phyloP scores from a whole-genome alignment of 345 rosid species.

The Lepidium sativum region DNA sequence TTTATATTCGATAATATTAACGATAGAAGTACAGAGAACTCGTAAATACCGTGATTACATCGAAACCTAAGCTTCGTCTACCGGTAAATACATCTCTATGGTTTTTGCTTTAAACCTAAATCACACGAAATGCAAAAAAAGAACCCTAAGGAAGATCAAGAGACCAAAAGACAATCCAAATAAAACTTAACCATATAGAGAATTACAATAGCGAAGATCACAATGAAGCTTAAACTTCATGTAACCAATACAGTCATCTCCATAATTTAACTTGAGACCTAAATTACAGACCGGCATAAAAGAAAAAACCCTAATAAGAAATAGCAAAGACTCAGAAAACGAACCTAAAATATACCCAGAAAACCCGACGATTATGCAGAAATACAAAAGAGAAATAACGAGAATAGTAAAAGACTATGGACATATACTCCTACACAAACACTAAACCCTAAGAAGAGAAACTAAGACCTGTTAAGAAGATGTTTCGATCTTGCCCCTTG shows the following conservation, averaged over 20 bases:
- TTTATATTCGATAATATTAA: not conserved
- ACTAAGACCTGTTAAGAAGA: conserved; percentile 30
- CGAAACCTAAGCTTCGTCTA: conserved; percentile 7
- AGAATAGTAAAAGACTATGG: not conserved
- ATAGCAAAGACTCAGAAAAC: not conserved
- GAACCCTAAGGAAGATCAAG: no score
- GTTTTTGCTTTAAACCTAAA: not conserved
- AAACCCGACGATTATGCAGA: not conserved
- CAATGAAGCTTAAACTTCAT: no score
- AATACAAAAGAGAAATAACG: not conserved
- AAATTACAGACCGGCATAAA: not conserved
- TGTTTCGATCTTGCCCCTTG: conserved; percentile 50
- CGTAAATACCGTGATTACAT: conserved; percentile 3
- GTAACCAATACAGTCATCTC: no score
- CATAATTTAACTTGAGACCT: no score
- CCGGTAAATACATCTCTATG: not conserved
- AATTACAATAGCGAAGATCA: no score
- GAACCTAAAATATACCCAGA: conserved; percentile 13
- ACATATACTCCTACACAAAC: conserved; percentile 24
- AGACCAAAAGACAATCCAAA: not conserved
- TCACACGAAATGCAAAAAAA: no score
- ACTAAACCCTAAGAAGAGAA: conserved; percentile 27
- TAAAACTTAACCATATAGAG: not conserved
- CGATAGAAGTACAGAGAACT: conserved; percentile 21
- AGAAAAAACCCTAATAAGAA: not conserved